Base-by-base conservation (phyloP, 345 rosid species). In the Sonneratia caseolaris region DNA sequence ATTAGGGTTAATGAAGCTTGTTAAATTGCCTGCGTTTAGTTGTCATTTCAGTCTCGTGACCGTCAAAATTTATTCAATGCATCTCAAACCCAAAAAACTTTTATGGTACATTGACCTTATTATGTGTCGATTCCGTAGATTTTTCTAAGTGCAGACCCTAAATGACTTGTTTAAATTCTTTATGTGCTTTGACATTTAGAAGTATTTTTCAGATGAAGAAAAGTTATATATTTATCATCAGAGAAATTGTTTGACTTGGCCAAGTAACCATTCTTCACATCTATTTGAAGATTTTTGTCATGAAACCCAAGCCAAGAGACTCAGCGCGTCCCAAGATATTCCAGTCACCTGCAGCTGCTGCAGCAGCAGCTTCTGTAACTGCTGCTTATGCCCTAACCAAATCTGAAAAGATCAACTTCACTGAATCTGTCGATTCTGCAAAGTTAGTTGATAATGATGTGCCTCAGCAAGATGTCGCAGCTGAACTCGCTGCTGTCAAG, bases 331-430 rank as follows among this genome's bases (percentile, higher is more conserved):
- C 94, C 43, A 89, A 90, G 85, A 91, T 90, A 79, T 89, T 84
- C 55, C 88, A 83, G 84, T 95, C 99, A 62, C 94, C 98, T 57
- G 98, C 99, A 68, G 97, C 99, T 0, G 97, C 98, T 2, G 98
- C 98, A 2, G 99, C 98, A 5, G 97, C 98, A 5, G 98, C 99
- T 76, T 95, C 98, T 73, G 99, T 95, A 43, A 87, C 92, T 70
- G 97, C 98, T 77, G 99, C 99, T 18, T 92, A 92, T 80, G 97
- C 97, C 72, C 80, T 92, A 77, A 85, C 99, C 68, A 90, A 92
- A 83, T 84, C 96, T 73, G 98, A 92, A 70, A 87, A 80, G 72
- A 81, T 86, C 76, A 93, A 89, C 62, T 82, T 77, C 69, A 77
- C 83, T 24, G 82, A 76, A 74, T 69, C 81, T 32, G 75, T 79